Evolutionary conservation across 1,284 basidiomycete species (phyloP), one percentile per base, ranked within the genome.

Genomic region (Bjerkandera adusta): DNA sequence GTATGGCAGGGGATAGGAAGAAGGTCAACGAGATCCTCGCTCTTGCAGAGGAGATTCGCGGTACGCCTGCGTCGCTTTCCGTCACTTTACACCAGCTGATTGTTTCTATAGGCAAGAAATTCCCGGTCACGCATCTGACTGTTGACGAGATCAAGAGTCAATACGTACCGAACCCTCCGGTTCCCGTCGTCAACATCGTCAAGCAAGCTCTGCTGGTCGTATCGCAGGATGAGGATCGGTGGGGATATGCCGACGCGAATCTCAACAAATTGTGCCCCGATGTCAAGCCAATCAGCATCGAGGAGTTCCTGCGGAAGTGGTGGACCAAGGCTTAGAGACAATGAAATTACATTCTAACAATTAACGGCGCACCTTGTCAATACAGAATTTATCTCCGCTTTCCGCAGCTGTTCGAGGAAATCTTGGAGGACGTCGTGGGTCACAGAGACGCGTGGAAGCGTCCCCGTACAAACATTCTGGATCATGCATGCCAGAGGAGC

Each of bases 241-340:
- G 24, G 12, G 16, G 21, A 12, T 42, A 21, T 20, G 27, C 34
- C 5, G 35, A 33, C 18, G 13, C 32, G 18, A 48, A 48, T 16
- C 21, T 48, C 20, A 48, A 43, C 24, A 34, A 36, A 26, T 25
- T 36, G 4, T 48, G 30, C 34, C 39, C 46, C 6, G 22, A 43
- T 10, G 46, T 48, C 3, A 38, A 43, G 40, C 46, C 46, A 3
- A 29, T 43, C 25, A n/a, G 16, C 3, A 18, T 41, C 20, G 29
- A 47, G 25, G 45, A 39, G 27, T 47, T 40, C 38, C n/a, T 47
- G 36, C 21, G 22, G 20, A 30, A 21, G 21, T 47, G 45, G 45
- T 47, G 45, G 45, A 21, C 16, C 10, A 18, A 10, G 7, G 36
- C 16, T n/a, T n/a, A n/a, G n/a, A n/a, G n/a, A n/a, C n/a, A n/a